A percentile compares a stretch with the other conserved stretches of the same genome.
Evolutionary conservation across 2,329 filamentous ascomycete species (phyloP).

Genomic region (Aspergillus arachidicola): DNA sequence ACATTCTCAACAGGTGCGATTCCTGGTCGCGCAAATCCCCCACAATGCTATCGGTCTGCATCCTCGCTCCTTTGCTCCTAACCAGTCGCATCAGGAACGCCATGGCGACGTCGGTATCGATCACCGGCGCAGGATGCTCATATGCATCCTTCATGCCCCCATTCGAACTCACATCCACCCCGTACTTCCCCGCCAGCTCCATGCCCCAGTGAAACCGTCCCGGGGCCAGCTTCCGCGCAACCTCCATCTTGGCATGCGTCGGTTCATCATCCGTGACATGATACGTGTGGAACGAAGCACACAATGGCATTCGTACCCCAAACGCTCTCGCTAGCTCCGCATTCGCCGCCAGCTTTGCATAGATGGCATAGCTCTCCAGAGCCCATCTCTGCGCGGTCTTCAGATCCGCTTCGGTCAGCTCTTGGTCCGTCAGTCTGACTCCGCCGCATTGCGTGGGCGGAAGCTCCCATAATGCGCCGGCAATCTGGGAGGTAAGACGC

Average conservation of each 20-base stretch:
- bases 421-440: not conserved
- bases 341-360: slow-evolving; percentile 5
- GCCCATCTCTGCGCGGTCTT: slow-evolving; percentile 6
- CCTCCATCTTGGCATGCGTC: not conserved
- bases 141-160: slow-evolving; percentile 40
- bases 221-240: not conserved
- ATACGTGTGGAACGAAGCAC: slow-evolving; percentile 2
- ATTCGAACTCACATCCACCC: slow-evolving; percentile 38
- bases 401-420: not conserved
- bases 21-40: not conserved
- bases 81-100: slow-evolving; percentile 46
- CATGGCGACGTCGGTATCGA: slow-evolving; percentile 52
- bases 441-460: slow-evolving; percentile 48
- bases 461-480: slow-evolving; percentile 52
- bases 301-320: slow-evolving; percentile 2
- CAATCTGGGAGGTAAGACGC: slow-evolving; percentile 51
- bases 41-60: slow-evolving; percentile 15
- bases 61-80: slow-evolving; percentile 45
- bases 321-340: not conserved
- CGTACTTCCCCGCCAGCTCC: not conserved
- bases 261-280: not conserved
- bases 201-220: slow-evolving; percentile 5
- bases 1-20: not conserved
- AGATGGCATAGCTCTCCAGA: slow-evolving; percentile 11
- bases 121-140: slow-evolving; percentile 48